A percentile compares a stretch with the other conserved stretches of the same genome.
phyloP scores from a whole-genome alignment of 2,329 filamentous ascomycete genomes.

The Phaeosphaeriaceae sp. region DNA sequence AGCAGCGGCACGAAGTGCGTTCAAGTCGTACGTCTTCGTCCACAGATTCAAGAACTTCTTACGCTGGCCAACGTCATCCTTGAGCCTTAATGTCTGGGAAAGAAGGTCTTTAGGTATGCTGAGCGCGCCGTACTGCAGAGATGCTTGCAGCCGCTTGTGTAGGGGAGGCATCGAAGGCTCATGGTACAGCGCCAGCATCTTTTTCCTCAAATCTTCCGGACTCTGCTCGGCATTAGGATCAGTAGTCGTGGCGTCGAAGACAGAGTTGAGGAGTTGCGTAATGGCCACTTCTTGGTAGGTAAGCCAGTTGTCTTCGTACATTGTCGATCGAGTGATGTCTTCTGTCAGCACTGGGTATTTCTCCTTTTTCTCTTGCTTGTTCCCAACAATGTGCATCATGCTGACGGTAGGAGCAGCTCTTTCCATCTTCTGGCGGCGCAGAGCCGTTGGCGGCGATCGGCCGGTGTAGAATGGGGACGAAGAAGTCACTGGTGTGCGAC shows the following conservation, averaged over 20 bases:
- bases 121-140: conserved; percentile 65
- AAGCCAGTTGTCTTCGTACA: conserved; percentile 72
- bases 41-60: conserved; percentile 66
- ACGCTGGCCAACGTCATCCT: conserved; percentile 65
- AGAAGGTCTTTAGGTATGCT: conserved; percentile 63
- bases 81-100: conserved; percentile 55
- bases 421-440: conserved; percentile 35
- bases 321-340: conserved; percentile 62
- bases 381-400: conserved; percentile 42
- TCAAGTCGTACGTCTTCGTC: conserved; percentile 64
- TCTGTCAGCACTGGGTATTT: conserved; percentile 63
- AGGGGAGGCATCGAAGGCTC: conserved; percentile 58
- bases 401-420: conserved; percentile 40
- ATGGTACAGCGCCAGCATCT: conserved; percentile 64
- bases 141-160: conserved; percentile 66
- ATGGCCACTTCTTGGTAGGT: conserved; percentile 68
- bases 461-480: conserved; percentile 48
- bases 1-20: conserved; percentile 59
- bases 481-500: conserved; percentile 33
- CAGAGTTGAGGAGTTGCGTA: conserved; percentile 65
- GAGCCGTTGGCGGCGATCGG: conserved; percentile 45
- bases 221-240: conserved; percentile 37
- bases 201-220: conserved; percentile 52
- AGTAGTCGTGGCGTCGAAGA: conserved; percentile 55
- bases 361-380: conserved; percentile 34